A percentile compares a stretch with the other conserved stretches of the same genome.
phyloP scores from a whole-genome alignment of 208 protist species.

The Crithidia fasciculata region DNA sequence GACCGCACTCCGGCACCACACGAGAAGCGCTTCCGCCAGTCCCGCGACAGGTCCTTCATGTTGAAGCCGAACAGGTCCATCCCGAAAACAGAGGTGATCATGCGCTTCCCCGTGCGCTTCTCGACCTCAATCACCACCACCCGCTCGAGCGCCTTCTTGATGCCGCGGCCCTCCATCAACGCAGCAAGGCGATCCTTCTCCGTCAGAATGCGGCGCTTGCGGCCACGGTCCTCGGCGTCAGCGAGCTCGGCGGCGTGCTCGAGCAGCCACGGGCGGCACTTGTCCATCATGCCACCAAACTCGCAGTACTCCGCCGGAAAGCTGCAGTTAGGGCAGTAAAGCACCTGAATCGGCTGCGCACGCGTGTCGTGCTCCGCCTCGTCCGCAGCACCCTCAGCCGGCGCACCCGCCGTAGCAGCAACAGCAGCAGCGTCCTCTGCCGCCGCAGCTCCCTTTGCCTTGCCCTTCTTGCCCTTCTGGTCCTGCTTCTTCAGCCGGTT shows the following conservation, averaged over 20 bases:
- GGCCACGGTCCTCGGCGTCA: conserved; percentile 80
- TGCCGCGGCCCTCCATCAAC: conserved; percentile 72
- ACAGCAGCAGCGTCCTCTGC: conserved; percentile 20
- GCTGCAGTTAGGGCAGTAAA: conserved; percentile 92
- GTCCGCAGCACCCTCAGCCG: conserved; percentile 3
- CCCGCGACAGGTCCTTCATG: conserved; percentile 80
- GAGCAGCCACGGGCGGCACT: conserved; percentile 90
- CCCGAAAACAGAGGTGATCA: conserved; percentile 79
- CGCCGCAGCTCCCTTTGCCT: conserved; percentile 22
- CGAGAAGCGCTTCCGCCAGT: conserved; percentile 87
- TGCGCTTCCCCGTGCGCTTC: conserved; percentile 62
- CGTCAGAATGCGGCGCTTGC: conserved; percentile 79
- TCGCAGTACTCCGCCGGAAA: conserved; percentile 93
- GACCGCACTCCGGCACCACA: conserved; percentile 81
- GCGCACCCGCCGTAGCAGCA: neutral
- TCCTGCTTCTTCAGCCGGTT: conserved; percentile 53
- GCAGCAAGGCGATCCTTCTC: conserved; percentile 84
- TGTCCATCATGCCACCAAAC: conserved; percentile 91
- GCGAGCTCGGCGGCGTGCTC: conserved; percentile 86
- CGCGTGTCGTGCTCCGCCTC: conserved; percentile 39
- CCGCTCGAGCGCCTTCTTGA: conserved; percentile 83
- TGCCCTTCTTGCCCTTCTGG: conserved; percentile 39
- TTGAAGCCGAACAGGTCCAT: conserved; percentile 90
- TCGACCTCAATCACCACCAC: conserved; percentile 71
- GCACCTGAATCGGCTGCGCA: conserved; percentile 67